Evolutionary conservation across 305 asterid genomes (phyloP).

Genomic region (Stenogyne calaminthoides): DNA sequence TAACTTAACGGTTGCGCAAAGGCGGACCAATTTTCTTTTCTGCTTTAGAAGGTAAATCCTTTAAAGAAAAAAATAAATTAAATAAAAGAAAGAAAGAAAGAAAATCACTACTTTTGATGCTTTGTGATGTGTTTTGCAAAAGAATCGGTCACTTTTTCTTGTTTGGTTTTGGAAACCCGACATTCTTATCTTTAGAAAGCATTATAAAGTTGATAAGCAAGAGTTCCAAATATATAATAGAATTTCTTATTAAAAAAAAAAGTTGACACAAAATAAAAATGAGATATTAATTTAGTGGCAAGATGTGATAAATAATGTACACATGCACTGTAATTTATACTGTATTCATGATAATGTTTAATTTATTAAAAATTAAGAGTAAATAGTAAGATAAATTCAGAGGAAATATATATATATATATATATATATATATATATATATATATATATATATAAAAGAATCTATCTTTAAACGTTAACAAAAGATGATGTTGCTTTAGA

Average conservation of each 20-base stretch:
- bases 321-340: not conserved
- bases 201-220: slow-evolving; percentile 42
- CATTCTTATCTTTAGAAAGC: slow-evolving; percentile 58
- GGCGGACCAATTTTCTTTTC: slow-evolving; percentile 27
- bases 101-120: slow-evolving; percentile 70
- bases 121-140: slow-evolving; percentile 57
- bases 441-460: slow-evolving; percentile 40
- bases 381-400: not conserved
- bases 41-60: slow-evolving; percentile 35
- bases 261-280: no score
- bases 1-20: slow-evolving; percentile 51
- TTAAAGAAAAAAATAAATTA: not conserved
- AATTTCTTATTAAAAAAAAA: not conserved
- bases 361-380: not conserved
- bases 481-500: slow-evolving; percentile 37
- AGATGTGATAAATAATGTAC: not conserved
- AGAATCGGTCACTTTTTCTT: slow-evolving; percentile 44
- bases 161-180: slow-evolving; percentile 56
- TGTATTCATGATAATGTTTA: not conserved
- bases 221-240: slow-evolving; percentile 19
- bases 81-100: slow-evolving; percentile 32
- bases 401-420: no score
- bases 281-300: not conserved
- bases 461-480: slow-evolving; percentile 33
- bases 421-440: no score